These are phyloP conservation scores for Kalanchoe fedtschenkoi DNA, from an alignment of 164 flowering plant species.

Conservation along the genomic window DNA sequence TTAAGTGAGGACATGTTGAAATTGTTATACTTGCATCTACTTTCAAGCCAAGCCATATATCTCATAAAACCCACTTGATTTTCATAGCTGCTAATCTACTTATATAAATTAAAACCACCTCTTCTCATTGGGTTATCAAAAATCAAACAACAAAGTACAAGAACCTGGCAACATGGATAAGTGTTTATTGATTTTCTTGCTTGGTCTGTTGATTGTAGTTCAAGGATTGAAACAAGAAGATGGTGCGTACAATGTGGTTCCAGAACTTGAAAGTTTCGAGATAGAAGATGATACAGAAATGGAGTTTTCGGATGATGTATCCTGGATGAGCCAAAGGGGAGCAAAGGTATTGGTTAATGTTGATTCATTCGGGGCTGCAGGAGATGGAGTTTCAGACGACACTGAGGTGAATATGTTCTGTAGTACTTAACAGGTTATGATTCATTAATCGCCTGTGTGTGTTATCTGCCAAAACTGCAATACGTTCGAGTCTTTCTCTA, in stretches of 20 bases:
- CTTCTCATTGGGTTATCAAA: constrained; percentile 23
- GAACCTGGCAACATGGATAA: constrained; percentile 33
- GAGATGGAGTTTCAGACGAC: constrained; percentile 92
- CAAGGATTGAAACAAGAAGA: constrained; percentile 19
- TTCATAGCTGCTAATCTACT: constrained; percentile 28
- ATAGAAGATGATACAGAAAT: constrained; percentile 32
- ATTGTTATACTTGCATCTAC: constrained; percentile 36
- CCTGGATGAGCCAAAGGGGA: constrained; percentile 30
- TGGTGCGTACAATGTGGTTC: constrained; percentile 15
- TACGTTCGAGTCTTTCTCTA: not conserved
- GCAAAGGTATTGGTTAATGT: constrained; percentile 64
- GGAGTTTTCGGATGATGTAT: constrained; percentile 23
- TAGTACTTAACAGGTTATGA: too few relatives aligned
- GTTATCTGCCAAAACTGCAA: too few relatives aligned
- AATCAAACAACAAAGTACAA: constrained; percentile 20
- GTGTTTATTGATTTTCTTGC: constrained; percentile 29
- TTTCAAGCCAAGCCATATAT: constrained; percentile 65
- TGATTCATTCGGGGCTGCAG: constrained; percentile 80
- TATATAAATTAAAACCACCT: constrained; percentile 37
- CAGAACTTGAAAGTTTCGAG: constrained; percentile 32
- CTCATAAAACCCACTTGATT: constrained; percentile 21
- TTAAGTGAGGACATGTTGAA: constrained; percentile 48
- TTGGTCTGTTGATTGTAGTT: constrained; percentile 28
- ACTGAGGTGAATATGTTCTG: constrained; percentile 47
- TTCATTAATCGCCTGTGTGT: too few relatives aligned